These are phyloP conservation scores for Elongisporangium prolatum DNA, from an alignment of 352 stramenopile genomes.

Conservation along the genomic window DNA sequence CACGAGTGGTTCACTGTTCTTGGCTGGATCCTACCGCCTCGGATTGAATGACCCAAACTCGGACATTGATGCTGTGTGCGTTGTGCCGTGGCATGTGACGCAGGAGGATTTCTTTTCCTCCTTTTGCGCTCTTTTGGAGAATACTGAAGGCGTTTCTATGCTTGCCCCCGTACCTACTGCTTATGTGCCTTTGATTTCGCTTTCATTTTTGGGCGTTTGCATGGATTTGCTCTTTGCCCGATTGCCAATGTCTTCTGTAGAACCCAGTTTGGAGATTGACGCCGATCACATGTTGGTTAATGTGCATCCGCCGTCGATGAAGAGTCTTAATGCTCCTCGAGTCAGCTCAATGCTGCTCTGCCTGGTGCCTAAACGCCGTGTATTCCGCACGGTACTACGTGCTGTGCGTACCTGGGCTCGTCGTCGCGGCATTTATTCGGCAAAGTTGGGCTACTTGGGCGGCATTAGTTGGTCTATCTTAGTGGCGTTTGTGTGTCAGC, in stretches of 20 bases:
- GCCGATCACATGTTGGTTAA: slow-evolving; percentile 88
- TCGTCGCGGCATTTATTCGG: slow-evolving; percentile 94
- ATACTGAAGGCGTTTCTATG: slow-evolving; percentile 60
- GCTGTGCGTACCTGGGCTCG: slow-evolving; percentile 75
- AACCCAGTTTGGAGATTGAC: slow-evolving; percentile 78
- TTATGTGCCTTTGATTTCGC: slow-evolving; percentile 92
- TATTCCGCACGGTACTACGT: slow-evolving; percentile 85
- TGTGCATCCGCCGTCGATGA: slow-evolving; percentile 93
- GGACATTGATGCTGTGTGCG: slow-evolving; percentile 82
- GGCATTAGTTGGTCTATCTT: slow-evolving; percentile 99
- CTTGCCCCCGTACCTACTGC: slow-evolving; percentile 81
- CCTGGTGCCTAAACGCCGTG: slow-evolving; percentile 82
- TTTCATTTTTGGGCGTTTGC: slow-evolving; percentile 81
- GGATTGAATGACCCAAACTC: slow-evolving; percentile 77
- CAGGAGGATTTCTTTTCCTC: slow-evolving; percentile 85
- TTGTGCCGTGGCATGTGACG: slow-evolving; percentile 77
- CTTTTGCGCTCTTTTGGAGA: slow-evolving; percentile 62
- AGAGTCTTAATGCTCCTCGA: slow-evolving; percentile 91
- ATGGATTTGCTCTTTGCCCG: slow-evolving; percentile 92
- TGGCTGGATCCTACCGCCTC: slow-evolving; percentile 86
- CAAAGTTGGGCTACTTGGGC: slow-evolving; percentile 96
- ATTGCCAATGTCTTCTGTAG: slow-evolving; percentile 53
- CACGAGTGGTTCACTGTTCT: slow-evolving; percentile 70
- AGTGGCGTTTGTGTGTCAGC: slow-evolving; percentile 92
- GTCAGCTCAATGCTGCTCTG: slow-evolving; percentile 95